Evolutionary conservation across 768 basidiomycete genomes (phyloP).

Genomic region (Auriscalpium microsporum): DNA sequence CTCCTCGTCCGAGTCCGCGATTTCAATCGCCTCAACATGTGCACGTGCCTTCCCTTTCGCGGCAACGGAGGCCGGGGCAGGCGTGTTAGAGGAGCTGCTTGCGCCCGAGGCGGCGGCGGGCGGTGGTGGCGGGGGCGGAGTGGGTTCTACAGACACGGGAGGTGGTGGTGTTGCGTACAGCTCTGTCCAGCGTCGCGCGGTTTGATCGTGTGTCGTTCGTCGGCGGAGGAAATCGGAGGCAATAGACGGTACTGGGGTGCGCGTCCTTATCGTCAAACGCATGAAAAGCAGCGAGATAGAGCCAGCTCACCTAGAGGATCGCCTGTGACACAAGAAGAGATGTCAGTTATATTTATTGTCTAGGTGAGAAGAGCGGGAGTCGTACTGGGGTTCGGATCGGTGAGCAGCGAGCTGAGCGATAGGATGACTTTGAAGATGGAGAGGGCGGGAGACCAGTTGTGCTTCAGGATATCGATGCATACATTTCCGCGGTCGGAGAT

Average conservation of each 20-base stretch:
- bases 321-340: slow-evolving; percentile 1
- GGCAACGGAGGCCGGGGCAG: not conserved
- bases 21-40: not conserved
- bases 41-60: slow-evolving; percentile 14
- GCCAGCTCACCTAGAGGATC: slow-evolving; percentile 13
- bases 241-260: slow-evolving; percentile 22
- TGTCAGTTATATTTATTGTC: not conserved
- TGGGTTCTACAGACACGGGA: slow-evolving; percentile 1
- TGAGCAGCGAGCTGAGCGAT: slow-evolving; percentile 84
- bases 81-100: not conserved
- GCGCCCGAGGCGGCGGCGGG: not conserved
- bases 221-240: slow-evolving; percentile 23
- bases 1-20: slow-evolving; percentile 9
- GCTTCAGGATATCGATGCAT: slow-evolving; percentile 88
- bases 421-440: slow-evolving; percentile 93
- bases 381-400: slow-evolving; percentile 90
- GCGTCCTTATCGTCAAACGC: not conserved
- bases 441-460: slow-evolving; percentile 90
- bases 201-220: slow-evolving; percentile 31
- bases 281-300: not conserved
- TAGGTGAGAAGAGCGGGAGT: slow-evolving; percentile 7
- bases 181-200: slow-evolving; percentile 32
- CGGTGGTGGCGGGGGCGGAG: not conserved
- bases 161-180: slow-evolving; percentile 20
- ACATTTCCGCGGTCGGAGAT: slow-evolving; percentile 72